phyloP scores from a whole-genome alignment of 306 rosid species.

The Casuarina glauca region DNA sequence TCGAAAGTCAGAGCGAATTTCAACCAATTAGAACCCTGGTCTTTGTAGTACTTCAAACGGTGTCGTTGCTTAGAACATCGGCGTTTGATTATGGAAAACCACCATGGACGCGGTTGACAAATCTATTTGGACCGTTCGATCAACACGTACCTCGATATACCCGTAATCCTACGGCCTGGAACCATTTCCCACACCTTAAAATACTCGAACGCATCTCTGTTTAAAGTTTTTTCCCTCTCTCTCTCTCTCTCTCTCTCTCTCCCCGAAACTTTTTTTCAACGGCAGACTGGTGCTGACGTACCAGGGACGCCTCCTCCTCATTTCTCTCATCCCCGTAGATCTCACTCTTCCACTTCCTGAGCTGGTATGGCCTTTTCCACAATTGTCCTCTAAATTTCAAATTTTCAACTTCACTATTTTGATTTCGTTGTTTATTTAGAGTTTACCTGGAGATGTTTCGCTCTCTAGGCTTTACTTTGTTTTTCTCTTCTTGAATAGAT shows the following conservation, averaged over 20 bases:
- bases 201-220: conserved; percentile 4
- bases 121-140: not conserved
- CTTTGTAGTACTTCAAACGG: no score
- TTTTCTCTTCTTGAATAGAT: conserved; percentile 10
- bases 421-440: not conserved
- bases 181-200: not conserved
- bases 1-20: no score
- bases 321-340: conserved; percentile 39
- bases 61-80: no score
- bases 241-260: not conserved
- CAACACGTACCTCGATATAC: not conserved
- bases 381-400: not conserved
- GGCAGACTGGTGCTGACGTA: conserved; percentile 59
- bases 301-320: conserved; percentile 33
- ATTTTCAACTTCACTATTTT: not conserved
- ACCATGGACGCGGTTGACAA: not conserved
- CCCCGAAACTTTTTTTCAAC: conserved; percentile 35
- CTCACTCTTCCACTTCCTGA: conserved; percentile 36
- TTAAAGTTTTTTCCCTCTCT: not conserved
- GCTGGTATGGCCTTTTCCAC: conserved; percentile 26
- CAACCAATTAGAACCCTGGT: no score
- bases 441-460: conserved; percentile 3
- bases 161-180: not conserved
- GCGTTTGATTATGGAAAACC: not conserved
- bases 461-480: conserved; percentile 26